Percentiles rank a stretch among this genome's conserved stretches.
Conservation (phyloP, 768 basidiomycete species). For the Phanerodontia chrysosporium region DNA sequence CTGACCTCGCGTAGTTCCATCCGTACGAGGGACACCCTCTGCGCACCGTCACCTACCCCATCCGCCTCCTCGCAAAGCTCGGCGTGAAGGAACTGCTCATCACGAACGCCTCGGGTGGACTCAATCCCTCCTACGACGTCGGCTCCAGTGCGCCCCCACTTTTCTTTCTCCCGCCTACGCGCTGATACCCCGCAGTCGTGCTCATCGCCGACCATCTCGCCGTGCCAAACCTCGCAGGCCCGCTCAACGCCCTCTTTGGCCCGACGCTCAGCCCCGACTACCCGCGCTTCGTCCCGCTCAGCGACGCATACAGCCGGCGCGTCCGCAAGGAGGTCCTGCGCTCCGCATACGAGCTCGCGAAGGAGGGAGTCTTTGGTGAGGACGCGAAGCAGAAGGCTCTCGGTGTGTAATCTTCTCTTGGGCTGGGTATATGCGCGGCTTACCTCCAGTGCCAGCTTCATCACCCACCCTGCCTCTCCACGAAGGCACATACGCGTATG, state of each 20-base stretch:
- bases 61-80: slow-evolving; percentile 72
- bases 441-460: slow-evolving; percentile 36
- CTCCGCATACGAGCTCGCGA: not conserved
- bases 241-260: slow-evolving; percentile 76
- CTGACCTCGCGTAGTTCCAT: slow-evolving; percentile 56
- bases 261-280: slow-evolving; percentile 53
- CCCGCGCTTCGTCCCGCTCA: slow-evolving; percentile 79
- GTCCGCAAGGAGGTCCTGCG: slow-evolving; percentile 35
- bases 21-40: slow-evolving; percentile 80
- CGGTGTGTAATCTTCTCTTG: no score
- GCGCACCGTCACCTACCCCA: slow-evolving; percentile 68
- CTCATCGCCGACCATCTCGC: slow-evolving; percentile 83
- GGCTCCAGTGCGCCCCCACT: slow-evolving; percentile 66
- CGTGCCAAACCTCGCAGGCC: slow-evolving; percentile 69
- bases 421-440: no score
- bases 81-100: slow-evolving; percentile 77
- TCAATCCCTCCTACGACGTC: slow-evolving; percentile 68
- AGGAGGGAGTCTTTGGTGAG: not conserved
- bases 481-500: slow-evolving; percentile 89
- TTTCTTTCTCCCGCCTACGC: not conserved
- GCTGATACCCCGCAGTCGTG: slow-evolving; percentile 50
- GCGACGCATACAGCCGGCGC: slow-evolving; percentile 60
- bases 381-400: not conserved
- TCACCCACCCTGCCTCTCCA: slow-evolving; percentile 40
- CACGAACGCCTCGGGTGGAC: slow-evolving; percentile 84